Evolutionary conservation across 768 basidiomycete species (phyloP), one percentile per base, ranked within the genome.

Genomic region (Mycena polygramma): DNA sequence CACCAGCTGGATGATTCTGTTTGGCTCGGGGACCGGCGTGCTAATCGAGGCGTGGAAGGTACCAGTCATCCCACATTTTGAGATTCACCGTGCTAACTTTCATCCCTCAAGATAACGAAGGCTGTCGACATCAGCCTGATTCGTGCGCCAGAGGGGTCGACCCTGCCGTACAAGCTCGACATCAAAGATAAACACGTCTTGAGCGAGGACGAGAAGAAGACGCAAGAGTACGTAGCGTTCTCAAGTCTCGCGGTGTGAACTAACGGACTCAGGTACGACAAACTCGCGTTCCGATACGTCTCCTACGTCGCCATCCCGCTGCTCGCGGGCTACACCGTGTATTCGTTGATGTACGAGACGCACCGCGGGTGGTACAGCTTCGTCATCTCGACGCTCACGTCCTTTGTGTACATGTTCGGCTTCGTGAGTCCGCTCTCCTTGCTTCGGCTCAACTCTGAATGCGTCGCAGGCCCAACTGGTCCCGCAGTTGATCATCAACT

Each of bases 341-440:
- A 96, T 75, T 95, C 93, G 35, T 85, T 96, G 26, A 71, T 95
- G 36, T 93, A 94, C 75, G 89, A 94, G 76, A 91, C 92, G 0
- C 96, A 98, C 81, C 88, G 90, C 73, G 93, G 95, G 64, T 99
- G 97, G 97, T 99, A 99, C 81, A 95, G 94, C 74, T 99, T 98
- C 80, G 85, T 94, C 63, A 95, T 99, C 68, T 92, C 94, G 51
- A 98, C 97, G 2, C 86, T 97, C 63, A 97, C 96, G 39, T 95
- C 93, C 36, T 96, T 94, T 80, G 94, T 96, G 46, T 95, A 96
- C 77, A 95, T 96, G 92, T 98, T 99, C 80, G 98, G 97, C 69
- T 99, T 99, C 81, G 96, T 98, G 75, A 87, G 96, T 90, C 30
- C 39, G 20, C 62, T 41, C 60, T 36, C 59, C 49, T 48, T 48